Evolutionary conservation across 306 rosid species (phyloP).

Genomic region (Glycyrrhiza uralensis): DNA sequence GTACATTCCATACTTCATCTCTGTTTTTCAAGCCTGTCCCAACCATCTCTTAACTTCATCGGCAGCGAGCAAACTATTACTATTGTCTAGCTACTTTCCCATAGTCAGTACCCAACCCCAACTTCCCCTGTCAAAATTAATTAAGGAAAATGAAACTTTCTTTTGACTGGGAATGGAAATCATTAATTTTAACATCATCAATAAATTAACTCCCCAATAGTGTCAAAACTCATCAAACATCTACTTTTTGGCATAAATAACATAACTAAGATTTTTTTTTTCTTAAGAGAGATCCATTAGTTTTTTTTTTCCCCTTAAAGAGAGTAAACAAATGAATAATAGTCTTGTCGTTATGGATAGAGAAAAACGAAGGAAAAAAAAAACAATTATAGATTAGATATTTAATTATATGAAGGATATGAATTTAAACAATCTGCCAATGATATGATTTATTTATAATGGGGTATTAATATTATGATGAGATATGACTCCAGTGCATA

Average conservation of each 20-base stretch:
- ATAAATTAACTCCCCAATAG: neutral
- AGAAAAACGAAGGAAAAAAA: too few species aligned
- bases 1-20: neutral
- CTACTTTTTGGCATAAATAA: neutral
- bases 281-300: too few species aligned
- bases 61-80: neutral
- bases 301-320: too few species aligned
- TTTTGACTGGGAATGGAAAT: neutral
- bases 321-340: too few species aligned
- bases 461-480: too few species aligned
- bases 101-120: constrained; percentile 31
- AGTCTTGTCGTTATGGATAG: too few species aligned
- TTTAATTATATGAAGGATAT: too few species aligned
- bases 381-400: too few species aligned
- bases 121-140: constrained; percentile 19
- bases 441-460: too few species aligned
- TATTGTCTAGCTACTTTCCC: neutral
- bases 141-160: neutral
- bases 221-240: neutral
- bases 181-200: neutral
- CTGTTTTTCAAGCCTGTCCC: constrained; percentile 50
- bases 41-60: constrained; percentile 32
- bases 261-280: too few species aligned
- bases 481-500: too few species aligned
- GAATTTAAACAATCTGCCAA: too few species aligned